phyloP scores from a whole-genome alignment of 805 yeast species.

The Jamesozyma spencerorum region DNA sequence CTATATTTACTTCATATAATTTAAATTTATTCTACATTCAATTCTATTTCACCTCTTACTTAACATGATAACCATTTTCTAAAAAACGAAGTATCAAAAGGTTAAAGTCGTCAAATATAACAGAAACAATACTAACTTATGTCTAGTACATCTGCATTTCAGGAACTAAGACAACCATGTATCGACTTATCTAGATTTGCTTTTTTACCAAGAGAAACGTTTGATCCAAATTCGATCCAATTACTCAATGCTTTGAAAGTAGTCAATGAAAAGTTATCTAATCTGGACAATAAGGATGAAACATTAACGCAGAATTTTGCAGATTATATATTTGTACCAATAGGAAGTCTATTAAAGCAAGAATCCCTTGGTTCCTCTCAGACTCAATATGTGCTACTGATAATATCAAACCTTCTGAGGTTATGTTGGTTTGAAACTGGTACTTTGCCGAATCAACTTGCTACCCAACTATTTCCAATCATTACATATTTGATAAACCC shows the following conservation, averaged over 20 bases:
- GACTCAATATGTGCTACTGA: conserved; percentile 37
- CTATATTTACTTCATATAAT: too few relatives aligned
- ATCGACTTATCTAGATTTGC: conserved; percentile 37
- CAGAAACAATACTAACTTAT: background rate
- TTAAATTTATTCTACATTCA: too few relatives aligned
- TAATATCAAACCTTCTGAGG: conserved; percentile 36
- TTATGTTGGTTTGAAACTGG: conserved; percentile 40
- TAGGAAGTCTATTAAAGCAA: conserved; percentile 44
- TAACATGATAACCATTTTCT: too few relatives aligned
- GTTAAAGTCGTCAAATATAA: too few relatives aligned
- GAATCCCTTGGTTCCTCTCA: conserved; percentile 39
- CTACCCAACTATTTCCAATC: conserved; percentile 40
- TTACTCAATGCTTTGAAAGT: conserved; percentile 29
- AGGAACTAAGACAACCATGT: conserved; percentile 35
- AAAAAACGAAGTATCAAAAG: too few relatives aligned
- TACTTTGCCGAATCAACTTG: conserved; percentile 30
- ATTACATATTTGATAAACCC: conserved; percentile 35
- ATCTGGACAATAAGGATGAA: conserved; percentile 3
- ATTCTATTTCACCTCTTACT: too few relatives aligned
- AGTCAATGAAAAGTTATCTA: conserved; percentile 18
- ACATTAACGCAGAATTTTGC: conserved; percentile 37
- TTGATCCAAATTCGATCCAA: conserved; percentile 27
- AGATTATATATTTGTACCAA: conserved; percentile 55
- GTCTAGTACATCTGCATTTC: conserved; percentile 11
- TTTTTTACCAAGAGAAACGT: conserved; percentile 32